Evolutionary conservation across 2,329 filamentous ascomycete genomes (phyloP).

Genomic region (Knufia petricola): DNA sequence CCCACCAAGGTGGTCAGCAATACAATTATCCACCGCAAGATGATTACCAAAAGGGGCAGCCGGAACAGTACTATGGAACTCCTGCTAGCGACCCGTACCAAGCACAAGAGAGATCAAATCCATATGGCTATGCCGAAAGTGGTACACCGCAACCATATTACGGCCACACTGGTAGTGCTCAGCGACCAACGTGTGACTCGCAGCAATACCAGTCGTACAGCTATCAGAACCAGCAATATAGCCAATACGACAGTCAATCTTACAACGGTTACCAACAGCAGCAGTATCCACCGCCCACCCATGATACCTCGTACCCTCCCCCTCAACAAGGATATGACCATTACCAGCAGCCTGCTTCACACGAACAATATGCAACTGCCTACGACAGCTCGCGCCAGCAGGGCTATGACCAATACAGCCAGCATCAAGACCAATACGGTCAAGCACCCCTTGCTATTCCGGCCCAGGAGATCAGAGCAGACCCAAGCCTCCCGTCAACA

Average conservation of each 20-base stretch:
- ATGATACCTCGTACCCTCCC: slow-evolving; percentile 1
- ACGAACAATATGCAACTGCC: slow-evolving; percentile 10
- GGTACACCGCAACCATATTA: slow-evolving; percentile 14
- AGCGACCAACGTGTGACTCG: not conserved
- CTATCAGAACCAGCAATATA: slow-evolving; percentile 15
- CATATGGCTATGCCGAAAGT: slow-evolving; percentile 9
- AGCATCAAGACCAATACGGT: not conserved
- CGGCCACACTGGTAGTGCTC: slow-evolving; percentile 7
- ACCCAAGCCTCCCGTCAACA: slow-evolving; percentile 13
- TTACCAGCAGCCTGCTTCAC: slow-evolving; percentile 8
- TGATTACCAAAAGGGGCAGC: slow-evolving; percentile 8
- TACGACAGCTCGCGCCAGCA: slow-evolving; percentile 10
- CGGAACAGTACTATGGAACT: slow-evolving; percentile 8
- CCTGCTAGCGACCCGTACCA: slow-evolving; percentile 1
- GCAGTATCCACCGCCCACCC: slow-evolving; percentile 11
- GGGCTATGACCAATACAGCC: slow-evolving; percentile 7
- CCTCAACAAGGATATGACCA: not conserved
- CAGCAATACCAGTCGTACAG: slow-evolving; percentile 12
- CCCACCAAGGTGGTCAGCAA: not conserved
- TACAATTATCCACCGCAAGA: not conserved
- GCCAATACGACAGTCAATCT: slow-evolving; percentile 10
- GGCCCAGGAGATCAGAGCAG: not conserved
- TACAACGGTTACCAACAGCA: slow-evolving; percentile 12
- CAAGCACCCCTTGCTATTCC: not conserved
- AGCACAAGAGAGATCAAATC: slow-evolving; percentile 9